Evolutionary conservation across 306 rosid species (phyloP).

Genomic region (Ormosia semicastrata): DNA sequence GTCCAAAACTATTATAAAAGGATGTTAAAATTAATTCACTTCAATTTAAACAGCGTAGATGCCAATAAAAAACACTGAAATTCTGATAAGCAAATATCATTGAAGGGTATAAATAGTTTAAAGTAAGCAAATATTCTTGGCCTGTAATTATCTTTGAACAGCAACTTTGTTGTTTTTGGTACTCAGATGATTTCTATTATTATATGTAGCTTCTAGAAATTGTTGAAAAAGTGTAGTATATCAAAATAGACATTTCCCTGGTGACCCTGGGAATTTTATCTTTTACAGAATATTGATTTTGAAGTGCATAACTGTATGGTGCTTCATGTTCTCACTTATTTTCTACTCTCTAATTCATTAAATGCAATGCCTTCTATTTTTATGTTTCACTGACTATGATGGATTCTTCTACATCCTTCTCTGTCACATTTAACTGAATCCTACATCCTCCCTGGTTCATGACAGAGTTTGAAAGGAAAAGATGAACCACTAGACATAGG

Average conservation of each 20-base stretch:
- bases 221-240: background rate
- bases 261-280: background rate
- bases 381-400: background rate
- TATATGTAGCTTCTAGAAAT: background rate
- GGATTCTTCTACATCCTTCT: background rate
- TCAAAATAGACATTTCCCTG: background rate
- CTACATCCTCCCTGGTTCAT: background rate
- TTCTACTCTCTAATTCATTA: background rate
- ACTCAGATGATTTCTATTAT: background rate
- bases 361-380: background rate
- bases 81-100: background rate
- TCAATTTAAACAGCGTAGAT: background rate
- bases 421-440: background rate
- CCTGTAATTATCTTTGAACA: background rate
- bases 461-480: slow-evolving; percentile 73
- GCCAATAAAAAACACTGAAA: background rate
- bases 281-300: background rate
- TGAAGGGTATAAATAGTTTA: background rate
- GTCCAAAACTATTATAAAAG: background rate
- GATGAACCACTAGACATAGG: slow-evolving; percentile 26
- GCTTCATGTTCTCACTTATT: slow-evolving; percentile 1
- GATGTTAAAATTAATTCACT: background rate
- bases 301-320: background rate
- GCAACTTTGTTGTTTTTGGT: background rate
- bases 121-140: background rate